Base-by-base conservation (phyloP, 371 early-diverging fungal species). In the Mucor circinelloides region DNA sequence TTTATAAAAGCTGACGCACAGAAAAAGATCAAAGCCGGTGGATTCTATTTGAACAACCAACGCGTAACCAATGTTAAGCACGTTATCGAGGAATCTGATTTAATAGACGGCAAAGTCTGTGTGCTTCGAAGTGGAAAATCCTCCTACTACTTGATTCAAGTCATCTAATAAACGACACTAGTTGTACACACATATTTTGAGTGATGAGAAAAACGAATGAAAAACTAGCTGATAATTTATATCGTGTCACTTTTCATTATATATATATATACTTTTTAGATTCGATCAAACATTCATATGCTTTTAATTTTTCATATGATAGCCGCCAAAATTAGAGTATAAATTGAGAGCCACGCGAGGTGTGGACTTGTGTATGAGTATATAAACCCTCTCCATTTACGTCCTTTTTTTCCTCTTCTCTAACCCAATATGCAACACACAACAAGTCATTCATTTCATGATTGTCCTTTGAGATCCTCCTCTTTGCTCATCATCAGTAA, bases 21-120 rank as follows among this genome's bases (percentile, higher is more conserved):
- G 56, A 90, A 92, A 61, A 79, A 90, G n/a, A 84, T 88, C 55
- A 89, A 89, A 48, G 74, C 86, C 6, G 91, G 93, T 13, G 94
- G 94, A 0, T 71, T 94, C 28, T 94, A 94, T 68, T 75, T 93
- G 59, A 94, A 94, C 74, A 87, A 89, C 64, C 54, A 66, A 21
- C 80, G 88, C 7, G 74, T 91, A 1, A 81, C 66, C 0, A 84
- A 87, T 66, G 67, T 74, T 15, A 40, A 74, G 21, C 74, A 83
- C 21, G 76, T 65, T 15, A 59, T 87, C 5, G 38, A 67, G 13
- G 80, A 79, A 7, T 67, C 75, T 1, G 87, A 91, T 69, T 75
- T 89, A 64, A 79, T 91, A 21, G 87, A 86, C 63, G 84, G 79
- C 3, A 65, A 77, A 21, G 76, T 89, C 0, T 85, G 83, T 55